Evolutionary conservation across 2,329 filamentous ascomycete species (phyloP), one percentile per base, ranked within the genome.

Genomic region (Nothomitra cinnamomea): DNA sequence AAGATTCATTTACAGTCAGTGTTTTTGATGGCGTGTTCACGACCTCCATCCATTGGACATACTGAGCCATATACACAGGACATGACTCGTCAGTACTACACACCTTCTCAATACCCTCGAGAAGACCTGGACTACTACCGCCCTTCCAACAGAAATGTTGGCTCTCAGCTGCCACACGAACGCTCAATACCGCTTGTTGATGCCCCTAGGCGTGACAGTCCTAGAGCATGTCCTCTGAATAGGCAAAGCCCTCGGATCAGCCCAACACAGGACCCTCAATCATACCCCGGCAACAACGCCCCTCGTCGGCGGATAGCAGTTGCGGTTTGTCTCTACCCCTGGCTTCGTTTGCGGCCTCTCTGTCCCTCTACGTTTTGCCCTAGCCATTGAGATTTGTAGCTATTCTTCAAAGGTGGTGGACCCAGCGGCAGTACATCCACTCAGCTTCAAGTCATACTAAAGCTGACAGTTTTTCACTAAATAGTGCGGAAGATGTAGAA

Each of bases 401-500:
- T 17, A 35, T 21, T 32, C 28, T 52, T 52, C 32, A 52, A 43
- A 41, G 40, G 40, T 41, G 40, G 35, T 41, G 35, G 22, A 25
- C 35, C 40, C 36, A 24, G 40, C 50, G 24, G 32, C 50, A 43
- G 21, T 41, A 43, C 19, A 41, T 35, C 45, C 45, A 49, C 45
- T 32, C 45, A 49, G 13, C 45, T 35, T 13, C 22, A 32, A 49
- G 17, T 43, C 54, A n/a, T 53, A 38, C 48, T 32, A 56, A 53
- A 32, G 52, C n/a, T 32, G 19, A 45, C 43, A 19, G 21, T 52
- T 24, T 53, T 41, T 25, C 45, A 32, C 19, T 24, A 19, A 35
- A 45, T 19, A 95, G 90, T 96, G 90, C 66, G 79, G 80, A 36
- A 80, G 90, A 59, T 96, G 90, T 68, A 80, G 90, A 56, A 89